Percentiles rank a stretch among this genome's conserved stretches.
Evolutionary conservation across 2,329 filamentous ascomycete species (phyloP).

Genomic region (Neophaeococcomyces mojaviensis): DNA sequence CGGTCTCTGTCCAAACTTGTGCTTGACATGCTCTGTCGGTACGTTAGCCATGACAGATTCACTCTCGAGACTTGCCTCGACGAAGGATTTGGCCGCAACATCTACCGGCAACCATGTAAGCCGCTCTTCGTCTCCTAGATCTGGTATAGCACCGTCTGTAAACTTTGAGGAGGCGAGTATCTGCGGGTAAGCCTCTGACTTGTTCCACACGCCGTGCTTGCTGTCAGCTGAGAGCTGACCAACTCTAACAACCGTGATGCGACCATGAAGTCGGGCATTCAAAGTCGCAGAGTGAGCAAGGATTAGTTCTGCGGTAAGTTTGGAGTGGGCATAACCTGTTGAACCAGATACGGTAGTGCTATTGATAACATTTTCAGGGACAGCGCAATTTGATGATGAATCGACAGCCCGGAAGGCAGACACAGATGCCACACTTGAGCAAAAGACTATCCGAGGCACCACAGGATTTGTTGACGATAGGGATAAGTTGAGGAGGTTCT

Average conservation of each 20-base stretch:
- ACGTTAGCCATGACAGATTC: neutral
- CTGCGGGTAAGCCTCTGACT: constrained; percentile 46
- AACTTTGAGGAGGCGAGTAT: constrained; percentile 40
- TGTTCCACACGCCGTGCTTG: constrained; percentile 44
- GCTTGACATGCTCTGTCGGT: constrained; percentile 21
- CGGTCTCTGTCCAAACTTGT: neutral
- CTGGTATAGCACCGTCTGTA: constrained; percentile 37
- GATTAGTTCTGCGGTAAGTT: constrained; percentile 53
- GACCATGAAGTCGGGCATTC: constrained; percentile 15
- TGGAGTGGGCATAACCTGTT: constrained; percentile 50
- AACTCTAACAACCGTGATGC: constrained; percentile 41
- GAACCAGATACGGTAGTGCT: constrained; percentile 28
- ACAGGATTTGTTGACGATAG: constrained; percentile 23
- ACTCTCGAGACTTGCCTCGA: constrained; percentile 20
- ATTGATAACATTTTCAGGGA: constrained; percentile 15
- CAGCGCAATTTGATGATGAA: constrained; percentile 2
- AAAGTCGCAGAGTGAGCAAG: constrained; percentile 31
- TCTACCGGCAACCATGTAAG: constrained; percentile 40
- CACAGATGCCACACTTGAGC: constrained; percentile 45
- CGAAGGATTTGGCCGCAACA: constrained; percentile 31
- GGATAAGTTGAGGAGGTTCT: constrained; percentile 43
- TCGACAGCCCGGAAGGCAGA: neutral
- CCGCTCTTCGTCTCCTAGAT: constrained; percentile 34
- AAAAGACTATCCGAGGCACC: constrained; percentile 39
- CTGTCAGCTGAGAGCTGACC: constrained; percentile 48